These are phyloP conservation scores for Yarrowia bubula DNA, from an alignment of 805 yeast genomes.

Conservation along the genomic window DNA sequence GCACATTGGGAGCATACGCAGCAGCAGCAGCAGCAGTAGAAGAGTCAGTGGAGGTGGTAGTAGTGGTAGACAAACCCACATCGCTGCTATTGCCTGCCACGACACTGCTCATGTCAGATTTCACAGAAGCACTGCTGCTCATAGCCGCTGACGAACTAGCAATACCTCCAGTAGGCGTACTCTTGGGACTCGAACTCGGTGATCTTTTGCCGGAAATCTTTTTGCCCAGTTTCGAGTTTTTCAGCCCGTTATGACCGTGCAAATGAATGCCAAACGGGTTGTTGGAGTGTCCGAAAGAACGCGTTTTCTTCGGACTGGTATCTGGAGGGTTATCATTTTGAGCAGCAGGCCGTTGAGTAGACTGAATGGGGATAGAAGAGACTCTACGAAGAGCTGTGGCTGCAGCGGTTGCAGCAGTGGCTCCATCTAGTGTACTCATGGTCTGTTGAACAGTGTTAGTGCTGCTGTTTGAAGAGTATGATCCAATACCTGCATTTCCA, in stretches of 20 bases:
- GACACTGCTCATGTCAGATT: neutral
- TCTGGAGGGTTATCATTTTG: neutral
- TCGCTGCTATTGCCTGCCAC: neutral
- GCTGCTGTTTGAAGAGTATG: neutral
- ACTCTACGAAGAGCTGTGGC: constrained; percentile 19
- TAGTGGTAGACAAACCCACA: neutral
- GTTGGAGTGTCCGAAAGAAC: constrained; percentile 5
- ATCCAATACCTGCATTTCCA: neutral
- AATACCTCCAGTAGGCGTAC: neutral
- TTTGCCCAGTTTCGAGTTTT: constrained; percentile 19
- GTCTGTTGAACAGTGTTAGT: neutral
- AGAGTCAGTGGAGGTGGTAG: neutral
- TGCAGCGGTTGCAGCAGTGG: constrained; percentile 24
- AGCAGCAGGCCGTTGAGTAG: constrained; percentile 2
- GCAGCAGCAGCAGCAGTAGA: constrained; percentile 39
- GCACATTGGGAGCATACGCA: constrained; percentile 32
- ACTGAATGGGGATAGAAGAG: constrained; percentile 13
- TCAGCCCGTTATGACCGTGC: constrained; percentile 15
- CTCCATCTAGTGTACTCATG: constrained; percentile 2
- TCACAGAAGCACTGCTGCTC: constrained; percentile 6
- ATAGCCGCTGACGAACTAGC: neutral
- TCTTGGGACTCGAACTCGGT: constrained; percentile 1
- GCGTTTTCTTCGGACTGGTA: neutral
- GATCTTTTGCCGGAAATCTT: constrained; percentile 20
- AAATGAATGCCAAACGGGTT: constrained; percentile 17